phyloP scores from a whole-genome alignment of 179 eudicot species.

The Beta lomatogona region DNA sequence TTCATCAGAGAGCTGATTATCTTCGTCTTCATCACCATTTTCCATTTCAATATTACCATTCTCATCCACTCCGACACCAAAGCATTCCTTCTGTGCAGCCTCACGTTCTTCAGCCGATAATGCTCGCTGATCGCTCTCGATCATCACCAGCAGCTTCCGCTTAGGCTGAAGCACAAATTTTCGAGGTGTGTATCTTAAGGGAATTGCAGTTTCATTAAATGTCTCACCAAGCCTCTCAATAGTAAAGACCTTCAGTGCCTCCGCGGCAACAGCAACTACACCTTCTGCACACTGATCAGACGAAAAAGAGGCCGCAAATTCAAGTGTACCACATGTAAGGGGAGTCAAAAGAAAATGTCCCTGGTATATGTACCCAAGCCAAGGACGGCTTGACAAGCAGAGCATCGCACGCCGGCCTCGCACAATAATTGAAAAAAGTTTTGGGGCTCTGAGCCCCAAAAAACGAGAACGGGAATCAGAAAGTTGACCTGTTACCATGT shows the following conservation, averaged over 20 bases:
- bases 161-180: constrained; percentile 89
- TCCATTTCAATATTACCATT: constrained; percentile 73
- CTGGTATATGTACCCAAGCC: constrained; percentile 55
- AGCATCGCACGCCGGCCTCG: constrained; percentile 96
- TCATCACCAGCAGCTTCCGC: constrained; percentile 67
- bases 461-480: constrained; percentile 98
- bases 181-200: constrained; percentile 94
- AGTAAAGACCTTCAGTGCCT: constrained; percentile 85
- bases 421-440: constrained; percentile 74
- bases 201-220: constrained; percentile 83
- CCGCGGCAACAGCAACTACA: constrained; percentile 97
- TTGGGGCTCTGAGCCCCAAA: constrained; percentile 87
- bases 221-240: constrained; percentile 96
- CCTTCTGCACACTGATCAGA: constrained; percentile 99
- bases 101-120: constrained; percentile 91
- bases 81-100: constrained; percentile 76
- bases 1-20: constrained; percentile 89
- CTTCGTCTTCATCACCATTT: constrained; percentile 84
- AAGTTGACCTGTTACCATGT: constrained; percentile 96
- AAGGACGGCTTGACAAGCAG: constrained; percentile 46
- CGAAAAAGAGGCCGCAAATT: constrained; percentile 86
- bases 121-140: constrained; percentile 99
- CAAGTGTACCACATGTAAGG: constrained; percentile 48
- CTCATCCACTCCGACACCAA: constrained; percentile 75
- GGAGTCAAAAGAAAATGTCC: constrained; percentile 65